phyloP scores from a whole-genome alignment of 1,139 yeast species.

The Hemisphaericaspora subhashii region DNA sequence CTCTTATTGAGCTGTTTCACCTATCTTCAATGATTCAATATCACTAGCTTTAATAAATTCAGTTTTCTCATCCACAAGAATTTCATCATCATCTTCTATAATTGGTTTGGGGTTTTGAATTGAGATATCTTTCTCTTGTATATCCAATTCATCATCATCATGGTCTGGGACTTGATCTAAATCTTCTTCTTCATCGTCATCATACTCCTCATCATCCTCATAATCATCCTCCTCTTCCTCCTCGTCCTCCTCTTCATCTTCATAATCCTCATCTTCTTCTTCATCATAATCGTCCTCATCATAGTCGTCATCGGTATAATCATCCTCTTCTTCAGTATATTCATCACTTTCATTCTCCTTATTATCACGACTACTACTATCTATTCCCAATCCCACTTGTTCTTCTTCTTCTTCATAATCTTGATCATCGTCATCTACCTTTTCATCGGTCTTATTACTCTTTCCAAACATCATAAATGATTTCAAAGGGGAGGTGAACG shows the following conservation, averaged over 20 bases:
- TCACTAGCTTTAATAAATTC: slow-evolving; percentile 19
- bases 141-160: slow-evolving; percentile 4
- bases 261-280: slow-evolving; percentile 30
- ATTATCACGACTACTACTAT: slow-evolving; percentile 14
- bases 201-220: slow-evolving; percentile 25
- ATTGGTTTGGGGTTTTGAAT: slow-evolving; percentile 6
- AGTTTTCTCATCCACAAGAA: slow-evolving; percentile 8
- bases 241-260: slow-evolving; percentile 28
- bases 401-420: slow-evolving; percentile 20
- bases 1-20: slow-evolving; percentile 16
- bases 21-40: slow-evolving; percentile 14
- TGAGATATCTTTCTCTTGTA: slow-evolving; percentile 16
- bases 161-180: slow-evolving; percentile 16
- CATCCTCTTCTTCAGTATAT: slow-evolving; percentile 18
- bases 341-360: slow-evolving; percentile 17
- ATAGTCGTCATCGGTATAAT: slow-evolving; percentile 24
- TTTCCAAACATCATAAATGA: slow-evolving; percentile 42
- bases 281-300: slow-evolving; percentile 32
- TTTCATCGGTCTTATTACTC: slow-evolving; percentile 19
- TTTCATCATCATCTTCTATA: slow-evolving; percentile 6
- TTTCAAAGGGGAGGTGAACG: slow-evolving; percentile 46
- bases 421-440: slow-evolving; percentile 20
- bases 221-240: slow-evolving; percentile 26
- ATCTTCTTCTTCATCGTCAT: slow-evolving; percentile 24
- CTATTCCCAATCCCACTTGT: slow-evolving; percentile 11